phyloP scores from a whole-genome alignment of 768 basidiomycete species.

The Pholiota microspora region DNA sequence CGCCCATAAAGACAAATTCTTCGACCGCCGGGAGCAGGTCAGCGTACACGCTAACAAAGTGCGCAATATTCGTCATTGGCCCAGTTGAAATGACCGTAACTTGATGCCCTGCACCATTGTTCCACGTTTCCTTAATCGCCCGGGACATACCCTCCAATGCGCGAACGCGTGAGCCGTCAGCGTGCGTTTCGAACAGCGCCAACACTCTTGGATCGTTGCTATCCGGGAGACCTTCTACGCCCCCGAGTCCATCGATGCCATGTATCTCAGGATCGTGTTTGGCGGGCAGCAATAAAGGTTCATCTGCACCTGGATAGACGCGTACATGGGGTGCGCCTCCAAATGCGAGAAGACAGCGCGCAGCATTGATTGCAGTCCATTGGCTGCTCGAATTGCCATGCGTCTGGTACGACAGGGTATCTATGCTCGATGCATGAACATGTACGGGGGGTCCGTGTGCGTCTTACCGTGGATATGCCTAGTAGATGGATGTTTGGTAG shows the following conservation, averaged over 20 bases:
- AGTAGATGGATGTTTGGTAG: conserved; percentile 63
- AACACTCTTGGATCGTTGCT: conserved; percentile 46
- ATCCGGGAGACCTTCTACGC: conserved; percentile 73
- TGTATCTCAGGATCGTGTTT: conserved; percentile 79
- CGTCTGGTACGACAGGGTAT: conserved; percentile 46
- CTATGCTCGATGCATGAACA: background rate
- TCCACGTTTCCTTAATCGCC: conserved; percentile 54
- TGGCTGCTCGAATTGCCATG: conserved; percentile 75
- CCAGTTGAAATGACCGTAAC: conserved; percentile 75
- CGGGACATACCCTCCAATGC: conserved; percentile 72
- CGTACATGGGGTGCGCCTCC: conserved; percentile 55
- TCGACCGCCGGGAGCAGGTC: conserved; percentile 55
- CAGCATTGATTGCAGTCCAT: conserved; percentile 69
- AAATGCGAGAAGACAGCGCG: conserved; percentile 74
- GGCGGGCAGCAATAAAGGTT: conserved; percentile 62
- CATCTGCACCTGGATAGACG: conserved; percentile 67
- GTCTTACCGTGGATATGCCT: conserved; percentile 77
- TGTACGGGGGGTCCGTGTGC: background rate
- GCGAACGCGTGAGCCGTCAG: conserved; percentile 39
- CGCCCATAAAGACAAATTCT: conserved; percentile 87
- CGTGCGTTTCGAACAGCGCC: conserved; percentile 43
- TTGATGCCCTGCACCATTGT: conserved; percentile 54
- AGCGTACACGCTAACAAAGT: conserved; percentile 58
- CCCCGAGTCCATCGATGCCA: conserved; percentile 78
- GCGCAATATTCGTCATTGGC: conserved; percentile 81